Evolutionary conservation across 2,329 filamentous ascomycete genomes (phyloP), one percentile per base, ranked within the genome.

Genomic region (Eutypella sp.): DNA sequence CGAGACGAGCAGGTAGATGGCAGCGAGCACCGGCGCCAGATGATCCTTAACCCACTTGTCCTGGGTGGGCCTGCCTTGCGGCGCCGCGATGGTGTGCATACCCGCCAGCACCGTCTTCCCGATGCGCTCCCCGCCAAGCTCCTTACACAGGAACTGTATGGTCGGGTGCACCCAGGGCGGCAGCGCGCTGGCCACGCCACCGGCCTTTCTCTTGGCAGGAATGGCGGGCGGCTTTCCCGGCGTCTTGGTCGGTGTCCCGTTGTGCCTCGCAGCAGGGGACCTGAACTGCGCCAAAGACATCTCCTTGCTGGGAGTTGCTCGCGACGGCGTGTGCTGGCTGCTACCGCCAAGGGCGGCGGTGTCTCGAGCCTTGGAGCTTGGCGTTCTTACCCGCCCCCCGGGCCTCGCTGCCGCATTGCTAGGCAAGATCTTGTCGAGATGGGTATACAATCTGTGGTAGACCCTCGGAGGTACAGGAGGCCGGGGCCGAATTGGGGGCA

Each of bases 391-490:
- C 18, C 59, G n/a, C n/a, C n/a, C 49, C 13, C 65, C 46, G 7
- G 53, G 48, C 37, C 50, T 57, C 7, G 44, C 51, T 3, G 55
- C 46, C 5, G 57, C 49, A 20, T 56, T 52, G 6, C 60, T 59
- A 34, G 78, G 75, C 5, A 97, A 72, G 34, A 84, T 83, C 45
- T 80, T 81, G 55, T 92, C 85, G 48, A 97, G 80, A 62, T 92
- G 90, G 25, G 72, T 72, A 64, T 91, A 93, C 31, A 97, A 74
- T 47, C 89, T 88, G 58, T 87, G 87, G 72, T 97, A 97, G 43
- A 89, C 77, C 45, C 82, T 79, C 1, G 89, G 89, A 40, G 84
- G 83, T 44, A 89, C 85, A 4, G 90, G 90, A 2, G 90, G 88
- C 4, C 82, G 78, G 3, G 85, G 79, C 51, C 87, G 80, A 47